Evolutionary conservation across 345 rosid species (phyloP).

Genomic region (Cardamine chenopodiifolia): DNA sequence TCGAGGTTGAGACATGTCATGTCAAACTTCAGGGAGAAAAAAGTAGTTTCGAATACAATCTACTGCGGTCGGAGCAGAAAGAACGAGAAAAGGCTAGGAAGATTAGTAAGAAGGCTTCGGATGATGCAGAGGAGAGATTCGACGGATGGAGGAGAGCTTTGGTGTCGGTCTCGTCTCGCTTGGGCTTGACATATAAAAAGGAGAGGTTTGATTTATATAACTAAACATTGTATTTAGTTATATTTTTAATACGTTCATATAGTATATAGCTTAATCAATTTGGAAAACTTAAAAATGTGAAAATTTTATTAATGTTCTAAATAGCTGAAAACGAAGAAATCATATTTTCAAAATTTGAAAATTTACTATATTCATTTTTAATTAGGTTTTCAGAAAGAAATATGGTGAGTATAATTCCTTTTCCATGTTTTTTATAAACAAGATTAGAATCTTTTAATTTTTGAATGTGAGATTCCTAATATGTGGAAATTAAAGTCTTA

Average conservation of each 20-base stretch:
- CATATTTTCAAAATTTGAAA: too few relatives aligned
- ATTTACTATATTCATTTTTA: too few relatives aligned
- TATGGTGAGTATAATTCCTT: too few relatives aligned
- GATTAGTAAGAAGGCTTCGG: neutral
- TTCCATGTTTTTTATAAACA: neutral
- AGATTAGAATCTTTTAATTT: neutral
- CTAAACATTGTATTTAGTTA: too few relatives aligned
- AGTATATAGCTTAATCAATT: too few relatives aligned
- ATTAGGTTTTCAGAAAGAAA: too few relatives aligned
- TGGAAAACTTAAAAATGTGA: too few relatives aligned
- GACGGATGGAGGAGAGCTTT: slow-evolving; percentile 1
- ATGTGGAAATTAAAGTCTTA: neutral
- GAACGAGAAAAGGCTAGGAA: neutral
- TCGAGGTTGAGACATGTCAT: slow-evolving; percentile 1
- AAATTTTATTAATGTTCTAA: too few relatives aligned
- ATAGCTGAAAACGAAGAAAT: too few relatives aligned
- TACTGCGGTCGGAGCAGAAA: neutral
- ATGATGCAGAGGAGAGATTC: neutral
- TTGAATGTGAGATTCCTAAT: neutral
- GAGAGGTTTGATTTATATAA: neutral
- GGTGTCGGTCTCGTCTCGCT: neutral
- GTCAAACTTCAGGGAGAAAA: neutral
- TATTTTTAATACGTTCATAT: too few relatives aligned
- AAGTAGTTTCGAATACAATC: neutral
- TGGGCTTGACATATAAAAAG: neutral